These are phyloP conservation scores for Paratinospora sagittata DNA, from an alignment of 164 flowering plant species.

Conservation along the genomic window DNA sequence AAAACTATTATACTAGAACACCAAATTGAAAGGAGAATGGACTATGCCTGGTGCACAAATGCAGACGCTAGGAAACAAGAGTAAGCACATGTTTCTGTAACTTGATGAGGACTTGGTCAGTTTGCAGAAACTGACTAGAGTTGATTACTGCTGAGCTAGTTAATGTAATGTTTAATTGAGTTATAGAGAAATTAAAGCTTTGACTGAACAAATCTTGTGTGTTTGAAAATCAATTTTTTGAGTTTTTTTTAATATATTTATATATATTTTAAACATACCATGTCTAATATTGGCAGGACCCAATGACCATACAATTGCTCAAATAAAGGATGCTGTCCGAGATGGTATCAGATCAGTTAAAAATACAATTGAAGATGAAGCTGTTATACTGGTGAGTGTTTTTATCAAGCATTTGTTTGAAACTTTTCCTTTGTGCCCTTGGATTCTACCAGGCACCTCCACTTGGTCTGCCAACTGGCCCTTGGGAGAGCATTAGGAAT, in stretches of 20 bases:
- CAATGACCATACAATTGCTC: constrained; percentile 96
- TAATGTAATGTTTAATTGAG: neutral
- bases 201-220: neutral
- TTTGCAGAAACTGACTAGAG: too few relatives aligned
- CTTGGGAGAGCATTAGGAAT: too few relatives aligned
- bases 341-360: constrained; percentile 95
- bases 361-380: constrained; percentile 94
- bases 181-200: neutral
- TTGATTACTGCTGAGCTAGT: neutral
- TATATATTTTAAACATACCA: neutral
- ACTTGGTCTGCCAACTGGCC: too few relatives aligned
- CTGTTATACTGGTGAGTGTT: constrained; percentile 62
- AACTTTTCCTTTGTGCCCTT: neutral
- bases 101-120: too few relatives aligned
- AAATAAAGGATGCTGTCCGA: constrained; percentile 97
- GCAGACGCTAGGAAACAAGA: too few relatives aligned
- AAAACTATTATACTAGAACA: too few relatives aligned
- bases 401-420: neutral
- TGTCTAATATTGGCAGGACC: constrained; percentile 53
- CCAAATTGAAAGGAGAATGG: too few relatives aligned
- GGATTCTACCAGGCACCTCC: too few relatives aligned
- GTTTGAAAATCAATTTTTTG: neutral
- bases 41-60: too few relatives aligned
- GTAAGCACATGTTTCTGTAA: too few relatives aligned
- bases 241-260: neutral